Base-by-base conservation (phyloP, 768 basidiomycete genomes). In the Sporobolomyces roseus region DNA sequence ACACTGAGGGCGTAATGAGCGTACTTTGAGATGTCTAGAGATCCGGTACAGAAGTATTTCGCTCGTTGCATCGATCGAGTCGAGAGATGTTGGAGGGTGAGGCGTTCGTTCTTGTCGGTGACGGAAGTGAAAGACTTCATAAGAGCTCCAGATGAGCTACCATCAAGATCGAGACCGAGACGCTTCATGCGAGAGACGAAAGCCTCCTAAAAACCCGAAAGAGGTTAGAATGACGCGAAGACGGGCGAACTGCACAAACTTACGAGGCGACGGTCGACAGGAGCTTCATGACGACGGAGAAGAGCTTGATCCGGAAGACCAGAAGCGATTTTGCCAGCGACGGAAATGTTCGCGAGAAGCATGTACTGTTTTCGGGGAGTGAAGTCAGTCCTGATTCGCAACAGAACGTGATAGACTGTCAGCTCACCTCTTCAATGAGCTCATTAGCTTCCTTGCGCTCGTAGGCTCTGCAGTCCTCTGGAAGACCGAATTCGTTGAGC, bases 11-110 rank as follows among this genome's bases (percentile, higher is more conserved):
- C 87, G 78, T 91, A 98, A 79, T 99, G 96, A 35, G 85, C 81
- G 77, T 98, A 99, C 81, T 97, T 97, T 48, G 93, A 91, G 76
- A 99, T 99, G 79, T 99, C 96, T 74, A 99, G 82, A 94, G 97
- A 97, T 71, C 96, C 96, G 30, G 93, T 85, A 77, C 96, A 99
- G 86, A 98, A 98, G 80, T 99, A 99, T 79, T 93, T 93, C 74
- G 96, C 91, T 59, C 88, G 85, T 67, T 91, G 89, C 68, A 93
- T 97, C n/a, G 92, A 88, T 79, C 96, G 96, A 78, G 85, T 86
- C 60, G 59, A 59, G 48, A 97, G 82, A 38, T 96, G 77, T 78
- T 93, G 87, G 14, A 99, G 81, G n/a, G 93, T 83, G 56, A 84
- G 81, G 64, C 86, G 87, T 65, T 88, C 87, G 30, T 62, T 54